These are phyloP conservation scores for Ogataea naganishii DNA, from an alignment of 805 yeast species.

Conservation along the genomic window DNA sequence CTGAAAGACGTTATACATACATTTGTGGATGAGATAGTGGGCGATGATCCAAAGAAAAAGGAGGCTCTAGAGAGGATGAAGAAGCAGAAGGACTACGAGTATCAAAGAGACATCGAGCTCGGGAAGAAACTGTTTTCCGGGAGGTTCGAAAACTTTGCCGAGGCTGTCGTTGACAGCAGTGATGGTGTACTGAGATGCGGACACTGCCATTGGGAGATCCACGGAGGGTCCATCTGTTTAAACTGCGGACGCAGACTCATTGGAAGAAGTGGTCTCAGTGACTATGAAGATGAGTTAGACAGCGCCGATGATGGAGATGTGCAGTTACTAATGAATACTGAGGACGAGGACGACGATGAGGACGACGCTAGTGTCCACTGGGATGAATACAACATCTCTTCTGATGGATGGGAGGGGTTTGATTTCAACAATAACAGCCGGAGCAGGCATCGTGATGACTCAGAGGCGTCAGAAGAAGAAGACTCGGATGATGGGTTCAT, in stretches of 20 bases:
- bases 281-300: constrained; percentile 11
- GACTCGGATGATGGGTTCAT: constrained; percentile 7
- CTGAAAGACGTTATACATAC: constrained; percentile 37
- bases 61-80: constrained; percentile 17
- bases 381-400: no score
- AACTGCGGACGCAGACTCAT: constrained; percentile 55
- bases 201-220: constrained; percentile 74
- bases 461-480: constrained; percentile 4
- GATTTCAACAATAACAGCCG: no score
- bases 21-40: constrained; percentile 29
- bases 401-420: no score
- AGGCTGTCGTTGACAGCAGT: constrained; percentile 47
- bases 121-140: constrained; percentile 35
- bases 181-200: constrained; percentile 74
- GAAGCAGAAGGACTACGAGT: constrained; percentile 23
- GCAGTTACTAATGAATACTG: no score
- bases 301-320: constrained; percentile 8
- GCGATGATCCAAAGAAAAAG: constrained; percentile 14
- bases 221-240: constrained; percentile 54
- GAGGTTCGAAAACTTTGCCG: constrained; percentile 37
- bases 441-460: no score
- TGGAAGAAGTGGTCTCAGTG: constrained; percentile 4
- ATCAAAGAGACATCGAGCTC: constrained; percentile 26
- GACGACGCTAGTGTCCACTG: no score
- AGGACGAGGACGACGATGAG: no score